Evolutionary conservation across 129 eudicot genomes (phyloP).

Genomic region (Flaveria trinervia): DNA sequence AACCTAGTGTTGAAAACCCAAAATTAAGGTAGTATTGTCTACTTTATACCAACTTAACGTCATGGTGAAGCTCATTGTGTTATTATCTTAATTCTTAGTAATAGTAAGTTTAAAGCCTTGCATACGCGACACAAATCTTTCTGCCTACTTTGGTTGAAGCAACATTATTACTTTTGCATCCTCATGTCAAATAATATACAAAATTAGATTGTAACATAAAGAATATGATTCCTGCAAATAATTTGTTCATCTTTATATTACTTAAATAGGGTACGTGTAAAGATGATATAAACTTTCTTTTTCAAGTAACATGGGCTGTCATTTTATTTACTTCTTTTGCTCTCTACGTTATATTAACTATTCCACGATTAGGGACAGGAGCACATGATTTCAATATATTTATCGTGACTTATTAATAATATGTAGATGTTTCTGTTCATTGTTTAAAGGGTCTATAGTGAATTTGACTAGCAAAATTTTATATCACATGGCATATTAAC

Average conservation of each 20-base stretch:
- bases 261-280: constrained; percentile 26
- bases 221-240: constrained; percentile 4
- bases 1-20: no score
- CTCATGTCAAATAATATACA: neutral
- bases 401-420: neutral
- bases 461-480: neutral
- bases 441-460: neutral
- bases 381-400: neutral
- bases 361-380: constrained; percentile 3
- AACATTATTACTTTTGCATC: neutral
- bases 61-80: no score
- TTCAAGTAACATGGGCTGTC: constrained; percentile 37
- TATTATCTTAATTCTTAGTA: no score
- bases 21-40: no score
- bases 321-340: constrained; percentile 9
- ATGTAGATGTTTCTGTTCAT: no score
- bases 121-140: neutral
- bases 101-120: no score
- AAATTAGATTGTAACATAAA: neutral
- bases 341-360: constrained; percentile 12
- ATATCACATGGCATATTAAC: no score
- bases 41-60: no score
- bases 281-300: constrained; percentile 11
- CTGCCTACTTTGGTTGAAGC: neutral
- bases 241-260: neutral